Base-by-base conservation (phyloP, 1,139 yeast species). In the Blastobotrys aristatus region DNA sequence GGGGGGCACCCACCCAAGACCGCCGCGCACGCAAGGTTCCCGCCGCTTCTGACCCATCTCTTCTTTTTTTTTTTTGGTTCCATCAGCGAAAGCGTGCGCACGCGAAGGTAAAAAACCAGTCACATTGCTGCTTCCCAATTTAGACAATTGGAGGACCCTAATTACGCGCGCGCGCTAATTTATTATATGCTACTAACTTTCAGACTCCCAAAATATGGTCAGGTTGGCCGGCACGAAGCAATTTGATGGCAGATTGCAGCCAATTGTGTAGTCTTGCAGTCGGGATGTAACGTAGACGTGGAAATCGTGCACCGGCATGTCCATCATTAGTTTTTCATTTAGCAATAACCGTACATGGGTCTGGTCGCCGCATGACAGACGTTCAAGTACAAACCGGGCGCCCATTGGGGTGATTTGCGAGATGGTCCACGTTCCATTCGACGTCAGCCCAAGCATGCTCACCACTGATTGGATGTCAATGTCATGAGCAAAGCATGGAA, bases 281-380 rank as follows among this genome's bases (percentile, higher is more conserved):
- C 46, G 13, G n/a, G 27, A 17, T 14, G 26, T 27, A 20, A 49
- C 34, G 27, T 35, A 41, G 11, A 21, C 21, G 13, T 33, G 37
- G 36, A 50, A 56, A 13, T 45, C 44, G 4, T 34, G n/a, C n/a
- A n/a, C n/a, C n/a, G n/a, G n/a, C n/a, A n/a, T n/a, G n/a, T n/a
- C n/a, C n/a, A n/a, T n/a, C n/a, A 74, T 62, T 2, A 79, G 82
- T 1, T 83, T 79, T 52, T 77, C 82, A 58, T 79, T 80, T 39
- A 78, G 66, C 18, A 79, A 57, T 39, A 72, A 67, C 53, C 84
- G 67, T 2, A 79, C 74, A 14, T 26, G 35, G 10, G 13, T 4
- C 21, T 34, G 24, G 21, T 20, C 39, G 54, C 66, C 76, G 56
- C 79, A 75, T 18, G 58, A 59, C 53, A 74, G 66, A 53, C 75